Conservation (phyloP, 176 grass and related monocot species). For the Poa annua region DNA sequence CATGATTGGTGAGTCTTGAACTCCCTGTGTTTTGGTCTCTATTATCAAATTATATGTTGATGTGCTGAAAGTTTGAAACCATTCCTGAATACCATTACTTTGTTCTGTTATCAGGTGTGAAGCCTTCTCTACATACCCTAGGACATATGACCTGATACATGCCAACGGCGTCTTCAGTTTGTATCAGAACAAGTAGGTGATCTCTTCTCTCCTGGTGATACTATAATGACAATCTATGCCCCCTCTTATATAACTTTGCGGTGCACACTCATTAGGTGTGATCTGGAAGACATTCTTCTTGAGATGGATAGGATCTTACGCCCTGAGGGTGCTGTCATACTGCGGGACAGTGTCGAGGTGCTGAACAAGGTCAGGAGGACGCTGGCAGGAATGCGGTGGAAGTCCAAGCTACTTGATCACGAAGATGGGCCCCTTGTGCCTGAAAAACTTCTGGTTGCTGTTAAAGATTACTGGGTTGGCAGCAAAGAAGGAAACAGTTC, state of each 20-base stretch:
- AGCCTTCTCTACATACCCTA: constrained; percentile 89
- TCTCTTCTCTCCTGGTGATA: constrained; percentile 29
- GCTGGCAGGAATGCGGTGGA: constrained; percentile 72
- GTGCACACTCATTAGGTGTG: constrained; percentile 50
- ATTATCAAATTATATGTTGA: constrained; percentile 15
- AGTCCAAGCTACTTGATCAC: constrained; percentile 86
- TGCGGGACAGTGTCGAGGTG: constrained; percentile 69
- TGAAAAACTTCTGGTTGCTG: constrained; percentile 69
- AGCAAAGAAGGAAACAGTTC: constrained; percentile 40
- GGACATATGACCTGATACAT: constrained; percentile 91
- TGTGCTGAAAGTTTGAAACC: constrained; percentile 16
- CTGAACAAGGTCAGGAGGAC: constrained; percentile 70
- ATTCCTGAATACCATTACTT: constrained; percentile 24
- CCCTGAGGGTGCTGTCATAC: constrained; percentile 78
- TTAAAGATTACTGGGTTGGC: constrained; percentile 82
- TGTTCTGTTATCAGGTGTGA: constrained; percentile 63
- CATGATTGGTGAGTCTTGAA: constrained; percentile 79
- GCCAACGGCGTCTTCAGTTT: constrained; percentile 72
- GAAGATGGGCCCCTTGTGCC: constrained; percentile 76
- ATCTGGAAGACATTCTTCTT: constrained; percentile 75
- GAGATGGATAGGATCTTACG: constrained; percentile 96
- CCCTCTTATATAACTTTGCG: neutral
- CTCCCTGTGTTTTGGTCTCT: neutral
- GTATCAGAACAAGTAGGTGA: constrained; percentile 74
- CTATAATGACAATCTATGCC: neutral